Evolutionary conservation across 768 basidiomycete genomes (phyloP).

Genomic region (Tylopilus vinaceipallidus): DNA sequence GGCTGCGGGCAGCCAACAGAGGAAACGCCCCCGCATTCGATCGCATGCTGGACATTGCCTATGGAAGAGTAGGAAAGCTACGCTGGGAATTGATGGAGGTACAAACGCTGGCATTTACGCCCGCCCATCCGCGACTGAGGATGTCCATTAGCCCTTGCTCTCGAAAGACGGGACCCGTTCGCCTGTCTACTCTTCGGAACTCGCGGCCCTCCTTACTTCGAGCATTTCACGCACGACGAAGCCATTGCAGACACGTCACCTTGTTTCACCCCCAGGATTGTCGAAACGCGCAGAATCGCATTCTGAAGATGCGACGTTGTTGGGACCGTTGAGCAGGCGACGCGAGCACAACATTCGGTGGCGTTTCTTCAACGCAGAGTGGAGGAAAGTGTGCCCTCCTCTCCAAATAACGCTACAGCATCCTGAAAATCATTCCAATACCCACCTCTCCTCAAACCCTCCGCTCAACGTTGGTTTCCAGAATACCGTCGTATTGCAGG

Average conservation of each 20-base stretch:
- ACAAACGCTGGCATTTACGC: not conserved
- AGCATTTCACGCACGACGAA: conserved; percentile 44
- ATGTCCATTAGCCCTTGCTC: conserved; percentile 49
- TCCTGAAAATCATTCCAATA: conserved; percentile 3
- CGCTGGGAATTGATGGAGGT: conserved; percentile 70
- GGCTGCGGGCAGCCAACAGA: conserved; percentile 52
- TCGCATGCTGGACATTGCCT: conserved; percentile 64
- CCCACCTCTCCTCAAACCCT: conserved; percentile 14
- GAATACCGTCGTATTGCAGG: conserved; percentile 40
- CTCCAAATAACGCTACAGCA: conserved; percentile 44
- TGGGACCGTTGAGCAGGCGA: conserved; percentile 71
- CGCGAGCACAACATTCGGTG: conserved; percentile 71
- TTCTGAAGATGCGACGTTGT: conserved; percentile 55
- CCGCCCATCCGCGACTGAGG: conserved; percentile 6
- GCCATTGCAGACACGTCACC: conserved; percentile 38
- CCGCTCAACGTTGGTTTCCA: conserved; percentile 44
- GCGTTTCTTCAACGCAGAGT: conserved; percentile 58
- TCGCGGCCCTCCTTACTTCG: conserved; percentile 61
- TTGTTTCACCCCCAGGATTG: conserved; percentile 52
- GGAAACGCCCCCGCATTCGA: conserved; percentile 51
- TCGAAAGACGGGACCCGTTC: conserved; percentile 55
- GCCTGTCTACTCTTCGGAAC: conserved; percentile 62
- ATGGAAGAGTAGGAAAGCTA: conserved; percentile 72
- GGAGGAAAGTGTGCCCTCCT: conserved; percentile 57
- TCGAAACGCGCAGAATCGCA: conserved; percentile 54